Conservation (phyloP, 2,329 filamentous ascomycete genomes). For the Cladobotryum protrusum region DNA sequence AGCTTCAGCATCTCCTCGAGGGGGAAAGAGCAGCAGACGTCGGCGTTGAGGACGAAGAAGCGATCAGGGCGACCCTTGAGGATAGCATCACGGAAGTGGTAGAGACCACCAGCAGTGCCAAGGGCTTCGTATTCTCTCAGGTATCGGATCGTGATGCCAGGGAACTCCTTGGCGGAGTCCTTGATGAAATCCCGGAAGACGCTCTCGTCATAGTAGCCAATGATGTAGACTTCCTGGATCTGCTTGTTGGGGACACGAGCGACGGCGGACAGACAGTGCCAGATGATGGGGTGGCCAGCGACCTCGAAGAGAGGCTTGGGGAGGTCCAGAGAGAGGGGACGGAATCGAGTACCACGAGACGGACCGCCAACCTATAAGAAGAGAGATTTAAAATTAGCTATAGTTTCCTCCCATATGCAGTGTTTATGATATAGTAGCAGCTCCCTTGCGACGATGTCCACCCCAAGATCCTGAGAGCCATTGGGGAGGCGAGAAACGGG, state of each 20-base stretch:
- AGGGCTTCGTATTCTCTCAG: slow-evolving; percentile 95
- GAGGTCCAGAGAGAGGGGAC: slow-evolving; percentile 88
- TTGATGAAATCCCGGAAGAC: slow-evolving; percentile 99
- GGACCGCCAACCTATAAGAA: slow-evolving; percentile 78
- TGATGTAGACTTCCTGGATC: slow-evolving; percentile 93
- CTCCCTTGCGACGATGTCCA: not conserved
- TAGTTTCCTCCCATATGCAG: not conserved
- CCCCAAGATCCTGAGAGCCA: not conserved
- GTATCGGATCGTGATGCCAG: slow-evolving; percentile 81
- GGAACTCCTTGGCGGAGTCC: slow-evolving; percentile 76
- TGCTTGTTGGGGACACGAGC: slow-evolving; percentile 72
- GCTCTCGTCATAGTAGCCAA: slow-evolving; percentile 96
- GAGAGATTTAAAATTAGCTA: not conserved
- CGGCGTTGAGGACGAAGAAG: slow-evolving; percentile 95
- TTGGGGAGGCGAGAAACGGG: not conserved
- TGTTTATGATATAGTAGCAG: not conserved
- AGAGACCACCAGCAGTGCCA: slow-evolving; percentile 91
- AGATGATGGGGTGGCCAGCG: slow-evolving; percentile 95
- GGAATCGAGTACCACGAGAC: slow-evolving; percentile 90
- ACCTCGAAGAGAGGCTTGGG: slow-evolving; percentile 99
- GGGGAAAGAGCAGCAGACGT: slow-evolving; percentile 98
- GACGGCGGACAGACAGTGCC: slow-evolving; percentile 91
- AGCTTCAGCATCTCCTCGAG: slow-evolving; percentile 91
- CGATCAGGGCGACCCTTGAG: slow-evolving; percentile 91
- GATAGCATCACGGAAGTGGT: slow-evolving; percentile 98